A percentile compares a stretch with the other conserved stretches of the same genome.
phyloP scores from a whole-genome alignment of 2,329 filamentous ascomycete genomes.

The Thielaviopsis cerberus region DNA sequence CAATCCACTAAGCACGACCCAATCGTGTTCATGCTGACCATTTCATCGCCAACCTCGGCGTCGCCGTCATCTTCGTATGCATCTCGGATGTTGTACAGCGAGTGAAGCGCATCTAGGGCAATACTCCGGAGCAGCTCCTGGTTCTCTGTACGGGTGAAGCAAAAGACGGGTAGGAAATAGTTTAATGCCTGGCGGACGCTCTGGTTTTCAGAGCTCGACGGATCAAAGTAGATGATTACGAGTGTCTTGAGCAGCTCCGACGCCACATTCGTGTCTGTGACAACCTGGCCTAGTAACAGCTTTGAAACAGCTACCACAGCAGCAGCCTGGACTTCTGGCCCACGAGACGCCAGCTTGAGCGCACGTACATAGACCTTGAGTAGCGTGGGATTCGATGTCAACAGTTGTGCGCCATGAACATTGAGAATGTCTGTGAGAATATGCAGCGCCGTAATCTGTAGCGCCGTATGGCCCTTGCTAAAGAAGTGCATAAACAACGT shows the following conservation, averaged over 20 bases:
- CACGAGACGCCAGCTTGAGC: constrained; percentile 50
- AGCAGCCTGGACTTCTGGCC: constrained; percentile 58
- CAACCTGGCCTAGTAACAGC: constrained; percentile 61
- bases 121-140: constrained; percentile 64
- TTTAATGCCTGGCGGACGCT: constrained; percentile 69
- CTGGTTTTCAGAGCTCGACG: constrained; percentile 61
- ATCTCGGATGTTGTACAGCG: constrained; percentile 54
- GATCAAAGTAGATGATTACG: constrained; percentile 76
- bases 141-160: constrained; percentile 67
- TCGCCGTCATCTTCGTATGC: constrained; percentile 58
- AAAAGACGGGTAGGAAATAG: constrained; percentile 90
- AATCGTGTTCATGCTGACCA: constrained; percentile 61
- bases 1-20: constrained; percentile 77
- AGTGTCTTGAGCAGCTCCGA: constrained; percentile 68
- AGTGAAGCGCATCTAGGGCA: constrained; percentile 54
- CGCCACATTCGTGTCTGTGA: constrained; percentile 48
- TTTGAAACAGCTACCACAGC: constrained; percentile 72
- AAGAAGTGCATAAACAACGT: constrained; percentile 92
- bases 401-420: constrained; percentile 64
- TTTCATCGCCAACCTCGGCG: constrained; percentile 54
- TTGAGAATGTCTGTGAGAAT: constrained; percentile 87
- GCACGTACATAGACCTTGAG: constrained; percentile 75
- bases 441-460: constrained; percentile 79
- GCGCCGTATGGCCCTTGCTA: constrained; percentile 70
- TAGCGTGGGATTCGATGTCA: constrained; percentile 47